Conservation (phyloP, 768 basidiomycete species). For the Agrocybe chaxingu region DNA sequence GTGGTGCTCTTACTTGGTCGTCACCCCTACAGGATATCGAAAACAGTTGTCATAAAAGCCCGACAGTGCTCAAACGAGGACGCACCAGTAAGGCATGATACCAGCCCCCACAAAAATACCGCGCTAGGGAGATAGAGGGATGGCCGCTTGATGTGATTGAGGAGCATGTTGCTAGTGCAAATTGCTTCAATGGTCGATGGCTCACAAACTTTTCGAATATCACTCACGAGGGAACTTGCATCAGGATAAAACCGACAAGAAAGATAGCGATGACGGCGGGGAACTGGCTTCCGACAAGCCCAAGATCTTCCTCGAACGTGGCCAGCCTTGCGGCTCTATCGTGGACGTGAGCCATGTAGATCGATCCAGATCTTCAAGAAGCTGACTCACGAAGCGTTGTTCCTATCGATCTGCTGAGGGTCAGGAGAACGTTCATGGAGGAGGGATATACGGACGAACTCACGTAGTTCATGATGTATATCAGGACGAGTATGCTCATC, state of each 20-base stretch:
- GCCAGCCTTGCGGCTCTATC: conserved; percentile 61
- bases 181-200: neutral
- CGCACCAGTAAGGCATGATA: conserved; percentile 48
- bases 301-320: conserved; percentile 63
- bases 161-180: conserved; percentile 58
- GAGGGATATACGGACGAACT: conserved; percentile 15
- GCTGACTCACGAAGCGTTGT: conserved; percentile 54
- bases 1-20: conserved; percentile 27
- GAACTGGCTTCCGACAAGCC: conserved; percentile 51
- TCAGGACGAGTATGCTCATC: conserved; percentile 47
- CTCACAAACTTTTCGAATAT: neutral
- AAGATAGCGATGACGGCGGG: conserved; percentile 62
- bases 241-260: conserved; percentile 66
- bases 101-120: conserved; percentile 69
- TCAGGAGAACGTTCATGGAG: conserved; percentile 1
- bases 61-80: neutral
- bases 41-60: neutral
- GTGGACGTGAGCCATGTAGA: neutral
- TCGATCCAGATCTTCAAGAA: neutral
- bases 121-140: conserved; percentile 60
- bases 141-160: conserved; percentile 60
- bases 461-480: conserved; percentile 41
- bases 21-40: conserved; percentile 23
- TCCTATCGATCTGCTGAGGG: conserved; percentile 51
- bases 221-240: conserved; percentile 68